These are phyloP conservation scores for Farysia itapuensis DNA, from an alignment of 1,284 basidiomycete species.

Conservation along the genomic window DNA sequence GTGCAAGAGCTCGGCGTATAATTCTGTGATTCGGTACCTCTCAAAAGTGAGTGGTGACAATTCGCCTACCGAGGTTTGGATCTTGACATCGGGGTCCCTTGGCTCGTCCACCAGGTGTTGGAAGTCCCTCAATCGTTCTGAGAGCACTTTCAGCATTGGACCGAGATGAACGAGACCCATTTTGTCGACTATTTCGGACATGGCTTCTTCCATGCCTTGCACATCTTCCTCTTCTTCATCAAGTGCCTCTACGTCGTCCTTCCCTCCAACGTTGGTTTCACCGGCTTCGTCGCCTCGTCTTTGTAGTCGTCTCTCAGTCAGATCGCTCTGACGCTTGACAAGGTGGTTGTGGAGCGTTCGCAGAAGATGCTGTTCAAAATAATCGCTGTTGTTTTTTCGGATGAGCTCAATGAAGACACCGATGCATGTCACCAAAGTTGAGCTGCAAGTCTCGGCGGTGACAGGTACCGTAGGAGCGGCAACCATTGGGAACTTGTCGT, in stretches of 20 bases:
- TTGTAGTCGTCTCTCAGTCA: conserved; percentile 41
- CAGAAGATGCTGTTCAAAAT: conserved; percentile 97
- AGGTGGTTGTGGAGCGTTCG: conserved; percentile 87
- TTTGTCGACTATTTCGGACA: conserved; percentile 82
- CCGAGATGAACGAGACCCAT: conserved; percentile 94
- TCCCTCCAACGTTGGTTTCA: conserved; percentile 4
- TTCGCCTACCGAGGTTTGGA: conserved; percentile 27
- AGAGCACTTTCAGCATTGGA: conserved; percentile 76
- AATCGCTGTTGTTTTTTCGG: conserved; percentile 97
- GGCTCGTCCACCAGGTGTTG: conserved; percentile 74
- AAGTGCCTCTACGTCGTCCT: conserved; percentile 40
- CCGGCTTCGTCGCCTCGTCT: conserved; percentile 9
- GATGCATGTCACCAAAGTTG: conserved; percentile 83
- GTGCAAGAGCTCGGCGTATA: conserved; percentile 94
- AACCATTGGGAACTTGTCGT: conserved; percentile 42
- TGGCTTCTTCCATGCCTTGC: conserved; percentile 71
- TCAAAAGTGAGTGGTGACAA: conserved; percentile 87
- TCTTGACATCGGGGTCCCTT: conserved; percentile 70
- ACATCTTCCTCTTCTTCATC: conserved; percentile 57
- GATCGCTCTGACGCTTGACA: conserved; percentile 79
- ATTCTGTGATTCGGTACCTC: conserved; percentile 93
- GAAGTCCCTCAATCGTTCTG: conserved; percentile 71
- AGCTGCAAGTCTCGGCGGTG: conserved; percentile 72
- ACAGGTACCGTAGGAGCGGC: conserved; percentile 36
- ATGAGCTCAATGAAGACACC: conserved; percentile 93